These are phyloP conservation scores for Anacardium occidentale DNA, from an alignment of 345 rosid species.

Conservation along the genomic window DNA sequence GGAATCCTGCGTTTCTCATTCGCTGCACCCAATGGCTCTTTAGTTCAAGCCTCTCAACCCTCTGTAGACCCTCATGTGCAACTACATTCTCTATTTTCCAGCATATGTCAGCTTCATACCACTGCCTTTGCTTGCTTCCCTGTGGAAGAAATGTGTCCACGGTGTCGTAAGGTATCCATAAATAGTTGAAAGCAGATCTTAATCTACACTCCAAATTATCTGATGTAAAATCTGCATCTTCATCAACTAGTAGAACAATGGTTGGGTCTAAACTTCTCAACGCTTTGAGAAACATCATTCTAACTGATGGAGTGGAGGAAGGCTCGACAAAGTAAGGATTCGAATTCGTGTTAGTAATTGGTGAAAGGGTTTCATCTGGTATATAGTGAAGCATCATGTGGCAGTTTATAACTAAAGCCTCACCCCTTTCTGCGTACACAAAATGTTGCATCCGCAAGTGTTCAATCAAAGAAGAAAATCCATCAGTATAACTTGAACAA, in stretches of 20 bases:
- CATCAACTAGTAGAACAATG: constrained; percentile 65
- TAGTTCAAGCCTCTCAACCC: constrained; percentile 75
- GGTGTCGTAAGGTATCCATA: constrained; percentile 91
- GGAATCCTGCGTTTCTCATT: constrained; percentile 63
- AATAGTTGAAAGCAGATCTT: constrained; percentile 65
- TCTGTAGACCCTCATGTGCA: constrained; percentile 65
- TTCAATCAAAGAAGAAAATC: constrained; percentile 63
- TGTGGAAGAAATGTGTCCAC: constrained; percentile 68
- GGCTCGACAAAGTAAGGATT: constrained; percentile 26
- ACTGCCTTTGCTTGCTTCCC: constrained; percentile 71
- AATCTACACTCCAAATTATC: constrained; percentile 55
- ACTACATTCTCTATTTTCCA: constrained; percentile 92
- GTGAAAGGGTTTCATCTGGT: constrained; percentile 56
- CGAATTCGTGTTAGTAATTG: constrained; percentile 15
- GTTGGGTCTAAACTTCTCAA: constrained; percentile 68
- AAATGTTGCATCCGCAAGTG: constrained; percentile 57
- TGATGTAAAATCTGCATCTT: constrained; percentile 78
- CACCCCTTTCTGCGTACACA: constrained; percentile 38
- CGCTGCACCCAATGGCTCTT: constrained; percentile 73
- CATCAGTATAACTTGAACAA: constrained; percentile 58
- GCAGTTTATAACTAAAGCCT: constrained; percentile 78
- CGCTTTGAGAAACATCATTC: constrained; percentile 56
- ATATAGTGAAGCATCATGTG: constrained; percentile 85
- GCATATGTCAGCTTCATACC: constrained; percentile 73
- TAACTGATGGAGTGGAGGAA: constrained; percentile 33